Evolutionary conservation across 805 yeast species (phyloP), one percentile per base, ranked within the genome.

Genomic region (Sporopachydermia quercuum): DNA sequence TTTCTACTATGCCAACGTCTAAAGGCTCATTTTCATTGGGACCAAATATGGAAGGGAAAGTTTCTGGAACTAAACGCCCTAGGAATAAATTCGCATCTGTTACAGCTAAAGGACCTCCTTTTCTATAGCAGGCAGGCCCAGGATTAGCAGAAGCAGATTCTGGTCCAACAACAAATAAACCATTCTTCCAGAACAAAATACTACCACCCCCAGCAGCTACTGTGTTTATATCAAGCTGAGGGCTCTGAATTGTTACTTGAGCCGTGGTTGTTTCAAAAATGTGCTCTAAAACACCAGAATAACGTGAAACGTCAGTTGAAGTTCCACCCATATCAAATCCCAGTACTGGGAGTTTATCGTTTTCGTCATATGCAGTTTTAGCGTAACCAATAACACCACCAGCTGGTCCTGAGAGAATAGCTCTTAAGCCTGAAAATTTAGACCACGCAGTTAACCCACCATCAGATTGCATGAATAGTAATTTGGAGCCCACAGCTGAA

Each of bases 321-420:
- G 94, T 83, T 37, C 94, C 94, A 38, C 94, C 94, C 87, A 83
- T 81, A 56, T 83, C 94, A 48, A 83, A 80, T 0, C 93, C 93
- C 42, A 83, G 70, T 37, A 80, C 63, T 0, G 94, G 86, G 8
- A 8, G 30, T 23, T 23, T 23, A n/a, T 66, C 52, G 4, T 39
- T 40, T 8, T 19, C 35, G 38, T 63, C 66, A 53, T 68, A 84
- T 45, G 94, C 82, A 0, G 97, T 87, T 39, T 74, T 68, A 0
- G 95, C 83, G 49, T 76, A 83, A 0, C 97, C 97, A 23, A 89
- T 96, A 43, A 89, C 94, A 38, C 97, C 97, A 33, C 97, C 97
- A 5, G 97, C 97, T 2, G 97, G 97, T 2, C 97, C 97, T 1
- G 96, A 84, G 27, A 89, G 60, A 38, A 89, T 82, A 3, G 97